Percentiles rank a stretch among this genome's conserved stretches.
Conservation (phyloP, 495 filamentous ascomycete genomes). For the Daldinia grandis region DNA sequence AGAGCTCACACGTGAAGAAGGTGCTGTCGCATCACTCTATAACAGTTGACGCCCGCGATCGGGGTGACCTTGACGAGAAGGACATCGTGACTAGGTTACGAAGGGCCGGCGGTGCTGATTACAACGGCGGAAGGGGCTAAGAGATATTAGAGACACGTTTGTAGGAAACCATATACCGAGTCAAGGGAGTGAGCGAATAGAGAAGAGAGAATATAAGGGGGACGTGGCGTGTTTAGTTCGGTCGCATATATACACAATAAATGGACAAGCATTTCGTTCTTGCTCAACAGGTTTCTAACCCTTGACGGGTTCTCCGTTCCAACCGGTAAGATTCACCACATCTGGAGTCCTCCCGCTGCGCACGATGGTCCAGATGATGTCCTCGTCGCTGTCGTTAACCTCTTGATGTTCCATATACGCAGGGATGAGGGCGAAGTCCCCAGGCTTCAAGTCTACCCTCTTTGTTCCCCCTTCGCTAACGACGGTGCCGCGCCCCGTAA, state of each 20-base stretch:
- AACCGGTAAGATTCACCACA: conserved; percentile 61
- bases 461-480: conserved; percentile 48
- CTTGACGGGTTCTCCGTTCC: conserved; percentile 49
- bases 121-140: conserved; percentile 63
- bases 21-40: conserved; percentile 63
- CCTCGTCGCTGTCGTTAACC: conserved; percentile 64
- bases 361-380: conserved; percentile 63
- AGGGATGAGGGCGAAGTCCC: conserved; percentile 65
- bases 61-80: conserved; percentile 60
- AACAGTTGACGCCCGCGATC: conserved; percentile 60
- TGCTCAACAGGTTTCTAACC: not conserved
- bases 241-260: conserved; percentile 34
- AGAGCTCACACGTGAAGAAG: conserved; percentile 64
- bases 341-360: conserved; percentile 59
- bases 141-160: not conserved
- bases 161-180: conserved; percentile 1
- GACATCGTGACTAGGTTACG: conserved; percentile 60
- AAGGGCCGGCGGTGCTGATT: conserved; percentile 67
- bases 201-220: not conserved
- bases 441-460: conserved; percentile 56
- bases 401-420: conserved; percentile 65
- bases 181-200: not conserved
- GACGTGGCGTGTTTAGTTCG: conserved; percentile 7
- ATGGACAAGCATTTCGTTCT: conserved; percentile 20
- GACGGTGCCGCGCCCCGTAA: conserved; percentile 57